phyloP scores from a whole-genome alignment of 495 filamentous ascomycete genomes.

The Trichoderma reesei region DNA sequence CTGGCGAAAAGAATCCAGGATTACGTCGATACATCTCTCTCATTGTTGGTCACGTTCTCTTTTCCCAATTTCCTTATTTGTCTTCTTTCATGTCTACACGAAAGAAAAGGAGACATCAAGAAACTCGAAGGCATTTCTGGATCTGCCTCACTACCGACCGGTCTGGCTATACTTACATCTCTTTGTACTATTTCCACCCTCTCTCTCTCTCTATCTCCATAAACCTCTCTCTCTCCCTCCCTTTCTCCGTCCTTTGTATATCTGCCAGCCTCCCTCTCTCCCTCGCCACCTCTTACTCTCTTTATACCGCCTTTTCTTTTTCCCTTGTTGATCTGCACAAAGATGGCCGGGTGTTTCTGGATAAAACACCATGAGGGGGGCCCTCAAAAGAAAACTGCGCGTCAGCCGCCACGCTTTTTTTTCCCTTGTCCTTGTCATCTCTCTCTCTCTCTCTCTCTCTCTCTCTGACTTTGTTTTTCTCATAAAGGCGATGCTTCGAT shows the following conservation, averaged over 20 bases:
- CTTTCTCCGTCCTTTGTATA: too few relatives aligned
- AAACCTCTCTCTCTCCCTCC: too few relatives aligned
- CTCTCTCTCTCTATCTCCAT: background rate
- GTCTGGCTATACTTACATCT: background rate
- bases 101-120: background rate
- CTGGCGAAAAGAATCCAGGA: background rate
- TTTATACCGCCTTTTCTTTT: background rate
- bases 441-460: background rate
- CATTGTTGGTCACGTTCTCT: background rate
- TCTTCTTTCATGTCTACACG: too few relatives aligned
- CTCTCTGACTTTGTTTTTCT: background rate
- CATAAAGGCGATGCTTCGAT: too few relatives aligned
- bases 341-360: background rate
- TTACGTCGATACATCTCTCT: background rate
- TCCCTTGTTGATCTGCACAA: background rate
- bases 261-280: too few relatives aligned
- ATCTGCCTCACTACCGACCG: background rate
- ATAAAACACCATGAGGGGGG: background rate
- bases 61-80: background rate
- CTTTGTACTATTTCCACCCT: background rate
- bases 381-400: background rate
- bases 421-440: background rate
- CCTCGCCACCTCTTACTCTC: background rate
- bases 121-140: background rate
- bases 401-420: background rate